These are phyloP conservation scores for Leccinum aurantiacum DNA, from an alignment of 768 basidiomycete genomes.

Conservation along the genomic window DNA sequence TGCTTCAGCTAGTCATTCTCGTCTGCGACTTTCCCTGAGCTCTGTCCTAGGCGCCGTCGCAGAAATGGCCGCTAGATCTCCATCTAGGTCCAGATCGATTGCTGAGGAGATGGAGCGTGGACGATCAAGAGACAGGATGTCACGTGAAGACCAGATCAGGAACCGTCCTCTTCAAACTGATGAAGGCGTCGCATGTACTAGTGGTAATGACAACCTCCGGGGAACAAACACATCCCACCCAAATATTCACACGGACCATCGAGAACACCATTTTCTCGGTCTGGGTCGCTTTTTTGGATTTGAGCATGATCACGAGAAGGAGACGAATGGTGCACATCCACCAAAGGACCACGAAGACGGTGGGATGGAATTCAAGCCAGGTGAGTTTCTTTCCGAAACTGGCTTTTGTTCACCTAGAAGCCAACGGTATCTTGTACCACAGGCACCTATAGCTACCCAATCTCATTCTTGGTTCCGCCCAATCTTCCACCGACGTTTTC, in stretches of 20 bases:
- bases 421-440: conserved; percentile 1
- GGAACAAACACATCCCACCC: background rate
- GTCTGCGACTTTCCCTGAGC: conserved; percentile 19
- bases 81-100: conserved; percentile 26
- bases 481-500: conserved; percentile 77
- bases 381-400: conserved; percentile 38
- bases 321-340: conserved; percentile 25
- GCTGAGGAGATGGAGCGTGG: conserved; percentile 34
- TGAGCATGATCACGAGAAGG: conserved; percentile 18
- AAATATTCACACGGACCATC: conserved; percentile 5
- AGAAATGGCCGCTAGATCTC: conserved; percentile 17
- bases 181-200: background rate
- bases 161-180: background rate
- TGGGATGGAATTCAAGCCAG: conserved; percentile 92
- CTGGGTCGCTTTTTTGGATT: conserved; percentile 37
- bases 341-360: conserved; percentile 45
- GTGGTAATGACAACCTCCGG: background rate
- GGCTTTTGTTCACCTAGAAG: background rate
- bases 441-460: conserved; percentile 95
- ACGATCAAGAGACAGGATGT: conserved; percentile 19
- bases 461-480: conserved; percentile 85
- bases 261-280: conserved; percentile 23
- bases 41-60: conserved; percentile 21
- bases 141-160: conserved; percentile 1
- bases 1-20: conserved; percentile 10